A percentile compares a stretch with the other conserved stretches of the same genome.
Conservation (phyloP, 1,284 basidiomycete species). For the Trichosporon faecale region DNA sequence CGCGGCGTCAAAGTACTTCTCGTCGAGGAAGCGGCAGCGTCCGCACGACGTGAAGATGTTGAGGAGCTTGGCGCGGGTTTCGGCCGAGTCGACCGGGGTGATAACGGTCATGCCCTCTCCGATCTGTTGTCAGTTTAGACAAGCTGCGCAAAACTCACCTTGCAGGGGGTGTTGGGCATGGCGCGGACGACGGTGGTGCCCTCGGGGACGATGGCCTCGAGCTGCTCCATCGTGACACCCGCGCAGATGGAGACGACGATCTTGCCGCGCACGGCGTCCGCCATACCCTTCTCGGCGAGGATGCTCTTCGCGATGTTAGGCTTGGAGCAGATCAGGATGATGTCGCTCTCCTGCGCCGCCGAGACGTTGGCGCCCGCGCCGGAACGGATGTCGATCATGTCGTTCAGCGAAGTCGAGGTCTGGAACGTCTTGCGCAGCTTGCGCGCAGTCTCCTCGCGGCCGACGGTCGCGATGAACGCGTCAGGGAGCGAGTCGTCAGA, state of each 20-base stretch:
- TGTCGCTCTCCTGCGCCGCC: constrained; percentile 72
- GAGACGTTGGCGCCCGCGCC: constrained; percentile 63
- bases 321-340: constrained; percentile 89
- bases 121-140: constrained; percentile 60
- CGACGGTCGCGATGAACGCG: constrained; percentile 85
- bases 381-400: constrained; percentile 66
- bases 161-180: constrained; percentile 99
- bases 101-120: constrained; percentile 96
- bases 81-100: constrained; percentile 54
- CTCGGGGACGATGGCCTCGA: constrained; percentile 69
- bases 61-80: constrained; percentile 71
- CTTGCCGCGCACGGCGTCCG: constrained; percentile 80
- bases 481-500: constrained; percentile 69
- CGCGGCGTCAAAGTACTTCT: constrained; percentile 97
- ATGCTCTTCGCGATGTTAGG: constrained; percentile 81
- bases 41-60: constrained; percentile 95
- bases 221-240: constrained; percentile 83
- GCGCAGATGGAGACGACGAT: constrained; percentile 94
- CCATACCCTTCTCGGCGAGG: constrained; percentile 74
- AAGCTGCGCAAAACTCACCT: constrained; percentile 57
- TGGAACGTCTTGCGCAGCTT: constrained; percentile 67
- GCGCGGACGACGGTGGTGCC: constrained; percentile 85
- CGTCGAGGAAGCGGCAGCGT: constrained; percentile 86
- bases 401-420: constrained; percentile 58
- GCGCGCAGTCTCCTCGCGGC: constrained; percentile 71